These are phyloP conservation scores for Pharus latifolius DNA, from an alignment of 176 grass and related monocot species.

Conservation along the genomic window DNA sequence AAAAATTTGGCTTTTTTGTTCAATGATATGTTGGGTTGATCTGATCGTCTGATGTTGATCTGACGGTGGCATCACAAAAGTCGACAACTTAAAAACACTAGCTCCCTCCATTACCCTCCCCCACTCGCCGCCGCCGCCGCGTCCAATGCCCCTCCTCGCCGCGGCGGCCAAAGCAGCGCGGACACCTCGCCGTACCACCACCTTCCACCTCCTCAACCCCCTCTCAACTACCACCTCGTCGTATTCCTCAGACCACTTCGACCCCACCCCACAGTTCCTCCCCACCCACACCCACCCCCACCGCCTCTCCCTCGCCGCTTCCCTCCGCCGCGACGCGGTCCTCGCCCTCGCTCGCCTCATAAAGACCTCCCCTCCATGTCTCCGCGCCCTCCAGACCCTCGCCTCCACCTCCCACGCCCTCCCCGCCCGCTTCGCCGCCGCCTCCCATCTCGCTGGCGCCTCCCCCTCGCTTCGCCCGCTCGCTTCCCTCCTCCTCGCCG, in stretches of 20 bases:
- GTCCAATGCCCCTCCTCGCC: constrained; percentile 29
- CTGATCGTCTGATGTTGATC: no score
- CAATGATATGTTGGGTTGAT: no score
- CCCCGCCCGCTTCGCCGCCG: constrained; percentile 39
- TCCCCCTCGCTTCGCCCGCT: constrained; percentile 34
- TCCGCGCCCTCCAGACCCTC: constrained; percentile 29
- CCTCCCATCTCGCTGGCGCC: constrained; percentile 23
- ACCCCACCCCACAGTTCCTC: constrained; percentile 41
- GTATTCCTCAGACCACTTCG: neutral
- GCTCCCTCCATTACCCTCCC: neutral
- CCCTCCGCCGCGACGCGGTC: constrained; percentile 44
- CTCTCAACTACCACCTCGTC: neutral
- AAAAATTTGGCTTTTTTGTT: no score
- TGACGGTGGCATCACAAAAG: no score
- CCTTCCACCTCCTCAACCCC: constrained; percentile 3
- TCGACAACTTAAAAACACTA: neutral
- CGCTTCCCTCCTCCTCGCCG: constrained; percentile 26
- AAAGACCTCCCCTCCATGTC: constrained; percentile 41
- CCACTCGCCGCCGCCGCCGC: neutral
- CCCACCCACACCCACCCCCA: constrained; percentile 4
- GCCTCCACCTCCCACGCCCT: constrained; percentile 11
- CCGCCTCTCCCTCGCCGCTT: constrained; percentile 34
- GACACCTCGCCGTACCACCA: neutral
- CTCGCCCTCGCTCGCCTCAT: constrained; percentile 32
- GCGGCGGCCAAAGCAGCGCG: constrained; percentile 14